Evolutionary conservation across 2,329 filamentous ascomycete genomes (phyloP).

Genomic region (Hymenoscyphus occultus): DNA sequence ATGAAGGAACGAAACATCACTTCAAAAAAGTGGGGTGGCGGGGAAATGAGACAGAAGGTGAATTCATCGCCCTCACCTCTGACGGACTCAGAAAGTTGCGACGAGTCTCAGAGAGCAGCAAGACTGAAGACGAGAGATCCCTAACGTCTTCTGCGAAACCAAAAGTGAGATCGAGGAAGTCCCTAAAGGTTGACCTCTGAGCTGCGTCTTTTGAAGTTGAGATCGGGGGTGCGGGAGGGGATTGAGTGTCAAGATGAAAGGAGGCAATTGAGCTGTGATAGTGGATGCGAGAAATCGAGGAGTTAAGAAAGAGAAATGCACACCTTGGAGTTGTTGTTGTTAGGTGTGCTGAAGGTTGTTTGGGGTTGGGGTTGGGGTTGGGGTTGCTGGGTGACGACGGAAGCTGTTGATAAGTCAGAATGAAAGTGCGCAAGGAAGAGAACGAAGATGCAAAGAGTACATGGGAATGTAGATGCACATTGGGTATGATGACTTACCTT

Average conservation of each 20-base stretch:
- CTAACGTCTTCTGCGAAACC: neutral
- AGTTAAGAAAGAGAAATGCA: neutral
- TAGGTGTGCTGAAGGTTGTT: neutral
- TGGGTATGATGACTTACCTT: neutral
- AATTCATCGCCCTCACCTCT: neutral
- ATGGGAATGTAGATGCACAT: neutral
- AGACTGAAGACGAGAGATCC: neutral
- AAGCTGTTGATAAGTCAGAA: neutral
- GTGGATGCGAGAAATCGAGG: neutral
- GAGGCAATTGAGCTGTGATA: neutral
- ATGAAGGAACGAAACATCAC: neutral
- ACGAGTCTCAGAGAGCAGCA: neutral
- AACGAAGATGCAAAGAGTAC: neutral
- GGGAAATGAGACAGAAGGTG: neutral
- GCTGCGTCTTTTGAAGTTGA: neutral
- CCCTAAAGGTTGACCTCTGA: neutral
- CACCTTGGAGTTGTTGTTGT: neutral
- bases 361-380: too few species aligned
- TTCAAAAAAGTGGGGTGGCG: neutral
- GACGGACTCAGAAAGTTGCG: neutral
- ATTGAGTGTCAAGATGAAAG: neutral
- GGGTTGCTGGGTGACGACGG: neutral
- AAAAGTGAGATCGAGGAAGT: slow-evolving; percentile 2
- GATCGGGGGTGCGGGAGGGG: neutral
- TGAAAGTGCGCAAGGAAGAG: neutral